phyloP scores from a whole-genome alignment of 2,329 filamentous ascomycete genomes.

The Volutella citrinella region DNA sequence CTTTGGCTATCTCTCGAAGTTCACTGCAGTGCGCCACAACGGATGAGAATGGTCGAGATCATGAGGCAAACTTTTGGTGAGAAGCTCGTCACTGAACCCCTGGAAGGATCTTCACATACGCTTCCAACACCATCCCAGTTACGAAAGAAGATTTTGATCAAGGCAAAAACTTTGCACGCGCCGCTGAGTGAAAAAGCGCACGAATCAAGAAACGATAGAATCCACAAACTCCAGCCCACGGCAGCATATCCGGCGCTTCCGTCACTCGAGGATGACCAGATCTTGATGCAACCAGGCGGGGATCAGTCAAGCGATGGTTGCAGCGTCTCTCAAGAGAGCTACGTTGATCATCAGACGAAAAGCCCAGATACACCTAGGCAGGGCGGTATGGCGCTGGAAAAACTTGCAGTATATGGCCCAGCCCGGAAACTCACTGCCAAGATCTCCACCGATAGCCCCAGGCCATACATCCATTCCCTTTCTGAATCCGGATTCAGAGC shows the following conservation, averaged over 20 bases:
- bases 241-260: no score
- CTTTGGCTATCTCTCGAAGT: constrained; percentile 95
- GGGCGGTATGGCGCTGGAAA: no score
- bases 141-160: constrained; percentile 81
- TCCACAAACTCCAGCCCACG: constrained; percentile 73
- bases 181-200: constrained; percentile 43
- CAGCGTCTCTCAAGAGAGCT: no score
- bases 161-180: constrained; percentile 81
- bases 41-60: constrained; percentile 82
- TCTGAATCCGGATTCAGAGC: constrained; percentile 85
- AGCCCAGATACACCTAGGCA: no score
- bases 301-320: no score
- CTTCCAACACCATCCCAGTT: constrained; percentile 86
- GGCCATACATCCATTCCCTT: constrained; percentile 94
- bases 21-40: constrained; percentile 81
- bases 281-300: no score
- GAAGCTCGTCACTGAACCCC: constrained; percentile 72
- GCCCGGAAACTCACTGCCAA: no score
- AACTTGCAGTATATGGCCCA: no score
- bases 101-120: constrained; percentile 65
- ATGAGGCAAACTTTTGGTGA: constrained; percentile 82
- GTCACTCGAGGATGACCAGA: no score
- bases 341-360: no score
- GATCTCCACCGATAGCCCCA: no score
- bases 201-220: constrained; percentile 29